phyloP scores from a whole-genome alignment of 2,329 filamentous ascomycete genomes.

The Fusarium oligoseptatum region DNA sequence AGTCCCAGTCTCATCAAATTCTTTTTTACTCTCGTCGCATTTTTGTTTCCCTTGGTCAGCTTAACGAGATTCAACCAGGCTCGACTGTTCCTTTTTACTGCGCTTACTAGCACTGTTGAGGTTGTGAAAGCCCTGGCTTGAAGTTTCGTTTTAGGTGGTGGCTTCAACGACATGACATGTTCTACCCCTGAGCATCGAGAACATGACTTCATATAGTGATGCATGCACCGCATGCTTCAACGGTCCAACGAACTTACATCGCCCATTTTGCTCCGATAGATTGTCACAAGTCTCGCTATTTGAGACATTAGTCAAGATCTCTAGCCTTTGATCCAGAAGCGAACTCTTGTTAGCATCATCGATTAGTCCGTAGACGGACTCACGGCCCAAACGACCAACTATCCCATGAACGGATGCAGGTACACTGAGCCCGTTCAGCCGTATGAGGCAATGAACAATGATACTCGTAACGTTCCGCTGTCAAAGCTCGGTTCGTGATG shows the following conservation, averaged over 20 bases:
- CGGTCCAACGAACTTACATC: background rate
- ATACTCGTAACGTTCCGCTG: conserved; percentile 6
- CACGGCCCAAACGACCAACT: background rate
- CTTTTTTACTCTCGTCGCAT: background rate
- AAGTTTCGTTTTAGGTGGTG: background rate
- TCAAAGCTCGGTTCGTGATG: conserved; percentile 8
- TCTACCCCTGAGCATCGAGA: background rate
- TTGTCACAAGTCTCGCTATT: background rate
- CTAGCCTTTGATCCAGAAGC: background rate
- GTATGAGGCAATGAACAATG: background rate
- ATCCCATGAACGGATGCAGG: background rate
- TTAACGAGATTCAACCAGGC: background rate
- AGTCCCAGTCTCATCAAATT: conserved; percentile 48
- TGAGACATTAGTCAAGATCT: background rate
- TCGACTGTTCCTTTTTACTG: background rate
- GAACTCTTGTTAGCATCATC: background rate
- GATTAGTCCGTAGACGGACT: background rate
- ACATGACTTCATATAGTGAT: background rate
- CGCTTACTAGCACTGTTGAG: background rate
- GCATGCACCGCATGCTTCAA: background rate
- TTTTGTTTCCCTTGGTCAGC: background rate
- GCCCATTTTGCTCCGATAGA: background rate
- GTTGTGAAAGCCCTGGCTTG: too few species aligned
- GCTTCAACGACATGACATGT: background rate
- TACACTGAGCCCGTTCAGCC: background rate